These are phyloP conservation scores for Trametes versicolor DNA, from an alignment of 1,284 basidiomycete genomes.

Conservation along the genomic window DNA sequence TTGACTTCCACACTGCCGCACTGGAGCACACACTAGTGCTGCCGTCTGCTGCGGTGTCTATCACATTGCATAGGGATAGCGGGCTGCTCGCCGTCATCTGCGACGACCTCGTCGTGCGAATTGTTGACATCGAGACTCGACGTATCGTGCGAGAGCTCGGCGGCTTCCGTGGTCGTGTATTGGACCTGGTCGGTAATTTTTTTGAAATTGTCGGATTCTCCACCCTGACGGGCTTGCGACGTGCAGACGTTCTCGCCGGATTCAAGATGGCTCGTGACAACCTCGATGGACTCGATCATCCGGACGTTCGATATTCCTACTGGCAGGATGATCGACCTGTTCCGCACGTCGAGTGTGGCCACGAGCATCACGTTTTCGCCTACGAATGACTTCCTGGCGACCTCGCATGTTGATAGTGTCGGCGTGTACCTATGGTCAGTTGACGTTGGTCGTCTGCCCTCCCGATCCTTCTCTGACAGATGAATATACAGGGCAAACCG, in stretches of 20 bases:
- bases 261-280: constrained; percentile 91
- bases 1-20: constrained; percentile 91
- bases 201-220: neutral
- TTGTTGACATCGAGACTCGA: constrained; percentile 93
- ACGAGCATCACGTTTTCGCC: constrained; percentile 95
- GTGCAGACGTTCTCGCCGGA: constrained; percentile 92
- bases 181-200: constrained; percentile 76
- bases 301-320: constrained; percentile 98
- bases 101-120: constrained; percentile 85
- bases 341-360: constrained; percentile 90
- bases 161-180: constrained; percentile 82
- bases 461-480: neutral
- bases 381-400: constrained; percentile 95
- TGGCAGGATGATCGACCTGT: constrained; percentile 91
- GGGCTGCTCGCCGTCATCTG: constrained; percentile 88
- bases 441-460: neutral
- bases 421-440: constrained; percentile 92
- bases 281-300: constrained; percentile 91
- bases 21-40: constrained; percentile 76
- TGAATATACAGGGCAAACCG: constrained; percentile 82
- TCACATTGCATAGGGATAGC: constrained; percentile 86
- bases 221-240: neutral
- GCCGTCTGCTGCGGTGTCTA: constrained; percentile 75
- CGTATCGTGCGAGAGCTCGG: constrained; percentile 88
- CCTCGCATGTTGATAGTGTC: constrained; percentile 93